These are phyloP conservation scores for Botryotinia convoluta DNA, from an alignment of 2,329 filamentous ascomycete species.

Conservation along the genomic window DNA sequence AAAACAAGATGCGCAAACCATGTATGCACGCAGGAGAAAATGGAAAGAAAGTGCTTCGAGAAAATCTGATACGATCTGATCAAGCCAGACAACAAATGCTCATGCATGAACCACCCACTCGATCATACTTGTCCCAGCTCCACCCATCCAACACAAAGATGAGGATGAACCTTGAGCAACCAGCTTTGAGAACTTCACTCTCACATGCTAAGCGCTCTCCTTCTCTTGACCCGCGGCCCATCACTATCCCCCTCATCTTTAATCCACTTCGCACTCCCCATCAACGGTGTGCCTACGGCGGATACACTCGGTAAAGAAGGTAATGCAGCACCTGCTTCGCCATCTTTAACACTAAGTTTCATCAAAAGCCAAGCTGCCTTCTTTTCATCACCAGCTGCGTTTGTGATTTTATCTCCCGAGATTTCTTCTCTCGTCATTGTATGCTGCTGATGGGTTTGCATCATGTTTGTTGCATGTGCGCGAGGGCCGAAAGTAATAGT, in stretches of 20 bases:
- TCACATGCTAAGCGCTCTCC: constrained; percentile 43
- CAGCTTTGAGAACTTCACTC: neutral
- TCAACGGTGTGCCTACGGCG: neutral
- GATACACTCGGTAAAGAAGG: neutral
- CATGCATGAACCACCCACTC: neutral
- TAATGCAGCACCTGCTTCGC: constrained; percentile 20
- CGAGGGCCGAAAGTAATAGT: no score
- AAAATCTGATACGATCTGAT: neutral
- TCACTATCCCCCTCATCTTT: constrained; percentile 21
- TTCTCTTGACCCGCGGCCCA: constrained; percentile 42
- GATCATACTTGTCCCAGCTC: neutral
- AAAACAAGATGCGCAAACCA: neutral
- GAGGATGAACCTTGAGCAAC: neutral
- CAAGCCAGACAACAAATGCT: neutral
- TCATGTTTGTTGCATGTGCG: neutral
- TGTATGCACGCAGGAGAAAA: constrained; percentile 9
- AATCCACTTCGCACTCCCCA: constrained; percentile 4
- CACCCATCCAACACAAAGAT: neutral
- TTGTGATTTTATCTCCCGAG: neutral
- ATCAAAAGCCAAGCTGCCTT: constrained; percentile 49
- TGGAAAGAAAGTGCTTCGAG: neutral
- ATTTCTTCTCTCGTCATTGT: neutral
- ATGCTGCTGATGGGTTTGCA: neutral
- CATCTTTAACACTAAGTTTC: constrained; percentile 47
- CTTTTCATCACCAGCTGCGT: constrained; percentile 40